Base-by-base conservation (phyloP, 2,329 filamentous ascomycete species). In the Colletotrichum sublineola region DNA sequence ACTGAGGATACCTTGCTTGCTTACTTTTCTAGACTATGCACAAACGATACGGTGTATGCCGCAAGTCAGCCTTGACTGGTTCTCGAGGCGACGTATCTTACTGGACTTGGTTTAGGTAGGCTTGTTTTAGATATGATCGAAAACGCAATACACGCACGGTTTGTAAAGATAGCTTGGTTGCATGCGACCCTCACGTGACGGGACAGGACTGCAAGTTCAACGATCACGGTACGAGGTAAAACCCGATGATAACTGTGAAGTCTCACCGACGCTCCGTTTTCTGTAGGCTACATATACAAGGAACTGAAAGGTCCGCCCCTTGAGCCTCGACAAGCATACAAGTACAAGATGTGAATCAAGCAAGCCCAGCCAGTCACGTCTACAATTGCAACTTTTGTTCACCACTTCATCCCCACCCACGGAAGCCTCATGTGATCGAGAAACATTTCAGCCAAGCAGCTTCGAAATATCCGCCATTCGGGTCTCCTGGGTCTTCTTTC, bases 401-500 rank as follows among this genome's bases (percentile, higher is more conserved):
- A 18, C n/a, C 7, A 15, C n/a, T 36, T 8, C 15, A 14, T 15
- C 56, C n/a, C n/a, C 7, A 58, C 15, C 15, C n/a, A 38, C 36
- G 3, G 12, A 7, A 12, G n/a, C 36, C 7, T n/a, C n/a, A 40
- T 9, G 18, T 42, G 56, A 42, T 7, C 12, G 15, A n/a, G 18
- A 42, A 24, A 15, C 18, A 31, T 18, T 40, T 75, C 50, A 83
- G 56, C 78, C 75, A 5, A 89, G 81, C 52, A 90, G 78, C 78
- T 85, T 87, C 70, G 83, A 74, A 61, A 90, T 83, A 77, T 90
- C 88, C 29, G 83, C 88, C 82, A 91, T 84, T 5, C 89, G 83
- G 18, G 88, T 89, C 69, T 86, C 88, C 76, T 89, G 88, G 38
- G 85, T 85, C 78, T 86, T 89, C 75, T 88, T 86, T 52, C 84